Evolutionary conservation across 179 eudicot genomes (phyloP), one percentile per base, ranked within the genome.

Genomic region (Patellifolia procumbens): DNA sequence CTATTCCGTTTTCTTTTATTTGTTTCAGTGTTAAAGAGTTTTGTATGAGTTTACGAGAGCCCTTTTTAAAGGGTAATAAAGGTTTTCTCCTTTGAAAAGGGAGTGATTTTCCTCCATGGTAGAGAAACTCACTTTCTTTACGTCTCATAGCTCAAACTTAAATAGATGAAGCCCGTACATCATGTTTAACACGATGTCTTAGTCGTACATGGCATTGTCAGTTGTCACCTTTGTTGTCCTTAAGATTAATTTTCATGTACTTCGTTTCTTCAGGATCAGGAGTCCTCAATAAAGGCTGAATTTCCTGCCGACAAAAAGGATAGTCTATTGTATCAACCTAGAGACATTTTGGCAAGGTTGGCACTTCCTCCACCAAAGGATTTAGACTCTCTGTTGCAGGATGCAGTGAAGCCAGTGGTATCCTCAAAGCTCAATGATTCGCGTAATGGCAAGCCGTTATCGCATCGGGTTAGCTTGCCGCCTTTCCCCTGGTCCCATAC

Each of bases 401-500:
- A 95, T 80, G 87, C 90, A 10, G 79, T 81, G 70, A 93, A 90
- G 81, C 82, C 87, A 52, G 80, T 79, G 46, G 62, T 72, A 58
- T 29, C 82, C 64, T 76, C 82, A 76, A 86, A 85, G 79, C 82
- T 80, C 66, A 74, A 84, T 67, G 97, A 91, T 77, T 79, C 82
- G 35, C 91, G 89, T 78, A 55, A 76, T 58, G 81, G 80, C 75
- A 93, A 88, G 79, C 80, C 82, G 48, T 58, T 68, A 67, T 81
- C 91, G 83, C 83, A 85, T 29, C 81, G 92, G 73, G 85, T 78
- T 71, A 83, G 84, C 81, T 83, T 91, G 79, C 88, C 98, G 20
- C 89, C 90, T 70, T 92, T 92, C 80, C 82, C 95, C 20, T 93
- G 97, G 97, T 92, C 98, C 45, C 89, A 87, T 73, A 76, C 79